These are phyloP conservation scores for Skeletonema costatum DNA, from an alignment of 108 stramenopile genomes.

Conservation along the genomic window DNA sequence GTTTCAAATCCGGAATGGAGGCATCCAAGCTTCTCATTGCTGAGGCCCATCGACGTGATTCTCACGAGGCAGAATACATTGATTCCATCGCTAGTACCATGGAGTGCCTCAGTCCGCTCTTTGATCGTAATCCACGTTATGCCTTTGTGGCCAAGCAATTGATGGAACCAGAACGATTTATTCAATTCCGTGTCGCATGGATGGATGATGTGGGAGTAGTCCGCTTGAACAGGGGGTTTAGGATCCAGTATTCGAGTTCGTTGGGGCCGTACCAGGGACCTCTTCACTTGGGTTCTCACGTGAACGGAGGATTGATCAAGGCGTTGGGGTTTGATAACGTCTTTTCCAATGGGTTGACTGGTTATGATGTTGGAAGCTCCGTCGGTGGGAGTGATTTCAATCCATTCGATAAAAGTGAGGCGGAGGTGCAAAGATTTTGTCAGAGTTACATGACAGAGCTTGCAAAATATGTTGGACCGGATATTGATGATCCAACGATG, in stretches of 20 bases:
- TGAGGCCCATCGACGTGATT: constrained; percentile 89
- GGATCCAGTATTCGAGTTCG: constrained; percentile 89
- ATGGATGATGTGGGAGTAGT: constrained; percentile 86
- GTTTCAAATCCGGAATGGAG: constrained; percentile 92
- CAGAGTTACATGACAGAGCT: constrained; percentile 98
- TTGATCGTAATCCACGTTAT: constrained; percentile 94
- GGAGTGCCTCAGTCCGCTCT: constrained; percentile 86
- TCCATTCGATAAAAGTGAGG: constrained; percentile 92
- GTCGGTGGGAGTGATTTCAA: constrained; percentile 97
- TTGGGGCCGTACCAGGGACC: constrained; percentile 95
- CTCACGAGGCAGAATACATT: constrained; percentile 86
- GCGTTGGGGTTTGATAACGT: constrained; percentile 80
- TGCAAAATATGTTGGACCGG: constrained; percentile 95
- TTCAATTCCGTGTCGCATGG: constrained; percentile 92
- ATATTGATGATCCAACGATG: constrained; percentile 90
- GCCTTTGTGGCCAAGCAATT: constrained; percentile 95
- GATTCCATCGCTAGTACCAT: constrained; percentile 76
- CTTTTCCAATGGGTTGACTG: constrained; percentile 94
- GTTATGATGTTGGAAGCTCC: constrained; percentile 87
- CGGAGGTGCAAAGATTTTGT: constrained; percentile 97
- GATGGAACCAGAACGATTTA: constrained; percentile 89
- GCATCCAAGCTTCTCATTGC: constrained; percentile 88
- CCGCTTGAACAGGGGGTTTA: constrained; percentile 85
- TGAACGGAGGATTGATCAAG: constrained; percentile 77
- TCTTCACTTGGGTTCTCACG: constrained; percentile 88